These are phyloP conservation scores for Echium plantagineum DNA, from an alignment of 257 asterid species.

Conservation along the genomic window DNA sequence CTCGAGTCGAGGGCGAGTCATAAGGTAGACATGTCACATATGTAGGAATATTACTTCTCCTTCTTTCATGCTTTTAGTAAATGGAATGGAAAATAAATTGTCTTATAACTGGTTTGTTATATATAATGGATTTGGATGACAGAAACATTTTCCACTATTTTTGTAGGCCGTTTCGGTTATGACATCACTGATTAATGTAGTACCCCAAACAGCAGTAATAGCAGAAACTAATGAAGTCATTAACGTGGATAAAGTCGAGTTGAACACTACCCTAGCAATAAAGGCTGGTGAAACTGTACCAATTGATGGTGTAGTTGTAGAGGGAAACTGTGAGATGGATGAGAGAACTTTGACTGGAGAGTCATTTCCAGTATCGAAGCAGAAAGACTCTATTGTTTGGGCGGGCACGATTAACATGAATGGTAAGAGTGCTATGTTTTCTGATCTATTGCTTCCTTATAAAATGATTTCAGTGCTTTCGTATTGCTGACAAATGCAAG, in stretches of 20 bases:
- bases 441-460: neutral
- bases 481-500: neutral
- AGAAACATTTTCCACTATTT: neutral
- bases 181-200: slow-evolving; percentile 65
- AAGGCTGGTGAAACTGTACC: slow-evolving; percentile 78
- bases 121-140: neutral
- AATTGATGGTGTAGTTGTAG: slow-evolving; percentile 64
- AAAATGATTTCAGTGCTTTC: neutral
- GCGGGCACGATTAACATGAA: slow-evolving; percentile 81
- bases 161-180: slow-evolving; percentile 47
- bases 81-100: too few species aligned
- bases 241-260: slow-evolving; percentile 51
- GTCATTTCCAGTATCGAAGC: slow-evolving; percentile 75
- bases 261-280: slow-evolving; percentile 56
- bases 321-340: slow-evolving; percentile 77
- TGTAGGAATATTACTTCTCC: too few species aligned
- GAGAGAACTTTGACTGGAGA: slow-evolving; percentile 78
- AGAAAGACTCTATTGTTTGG: slow-evolving; percentile 59
- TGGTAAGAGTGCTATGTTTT: slow-evolving; percentile 28
- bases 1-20: slow-evolving; percentile 75
- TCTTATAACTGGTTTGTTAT: neutral
- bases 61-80: too few species aligned
- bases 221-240: slow-evolving; percentile 71
- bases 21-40: too few species aligned
- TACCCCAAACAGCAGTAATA: slow-evolving; percentile 62